Base-by-base conservation (phyloP, 441 rosid species). In the Bocquillonia castaneifolia region DNA sequence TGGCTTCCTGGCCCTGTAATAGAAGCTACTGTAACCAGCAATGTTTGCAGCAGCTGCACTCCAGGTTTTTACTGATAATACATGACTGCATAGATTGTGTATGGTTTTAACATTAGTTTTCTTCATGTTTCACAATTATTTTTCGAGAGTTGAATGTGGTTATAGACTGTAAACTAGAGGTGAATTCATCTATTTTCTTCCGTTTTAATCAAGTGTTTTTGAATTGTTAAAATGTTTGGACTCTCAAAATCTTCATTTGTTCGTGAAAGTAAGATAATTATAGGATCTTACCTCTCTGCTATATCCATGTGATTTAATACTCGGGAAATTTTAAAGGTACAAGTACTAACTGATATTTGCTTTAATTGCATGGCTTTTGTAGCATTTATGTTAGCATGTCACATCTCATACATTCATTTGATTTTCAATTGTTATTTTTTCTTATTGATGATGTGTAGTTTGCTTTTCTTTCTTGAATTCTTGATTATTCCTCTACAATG, bases 1-100 rank as follows among this genome's bases (percentile, higher is more conserved):
- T 92, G 98, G 99, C 97, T 94, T 73, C 99, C 98, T 59, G 99
- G 96, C 59, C 87, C 97, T 63, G 73, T 88, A 72, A 62, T 86
- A 63, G 98, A 94, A 84, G 97, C 99, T 56, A 73, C 85, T 67
- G 86, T 94, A 70, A 94, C 96, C 26, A 62, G 88, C 63, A 82
- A 83, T 63, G 66, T 81, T 72, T 94, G 99, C 85, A 82, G 71
- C 74, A 77, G 81, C n/a, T 94, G 99, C 83, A 79, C 74, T 79
- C 98, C 94, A 79, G 97, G 98, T 91, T 78, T 69, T 59, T 62
- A 42, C 64, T 72, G 53, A 31, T 36, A 68, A 26, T 54, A 39
- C 66, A 31, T 58, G 48, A 23, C 52, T 32, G 28, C 56, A 20
- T 67, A 23, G 42, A 31, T 44, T 55, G 23, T 69, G 31, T 58